A percentile compares a stretch with the other conserved stretches of the same genome.
phyloP scores from a whole-genome alignment of 257 asterid species.

The Fraxinus quadrangulata region DNA sequence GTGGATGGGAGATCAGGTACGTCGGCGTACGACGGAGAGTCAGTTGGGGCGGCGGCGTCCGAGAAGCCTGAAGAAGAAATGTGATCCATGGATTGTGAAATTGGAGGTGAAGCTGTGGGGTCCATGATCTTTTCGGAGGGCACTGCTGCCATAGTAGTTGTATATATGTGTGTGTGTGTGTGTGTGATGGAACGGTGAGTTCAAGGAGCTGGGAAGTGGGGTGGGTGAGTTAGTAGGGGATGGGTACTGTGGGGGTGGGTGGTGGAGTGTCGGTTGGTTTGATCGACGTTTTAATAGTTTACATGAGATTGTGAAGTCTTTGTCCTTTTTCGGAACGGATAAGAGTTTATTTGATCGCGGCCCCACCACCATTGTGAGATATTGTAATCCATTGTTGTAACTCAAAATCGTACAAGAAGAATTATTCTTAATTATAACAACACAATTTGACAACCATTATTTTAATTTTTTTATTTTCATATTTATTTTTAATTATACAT shows the following conservation, averaged over 20 bases:
- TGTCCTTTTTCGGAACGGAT: too few species aligned
- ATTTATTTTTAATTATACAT: too few species aligned
- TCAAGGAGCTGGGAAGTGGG: background rate
- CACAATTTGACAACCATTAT: too few species aligned
- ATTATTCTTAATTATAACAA: too few species aligned
- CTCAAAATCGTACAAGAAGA: too few species aligned
- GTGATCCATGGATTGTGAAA: conserved; percentile 51
- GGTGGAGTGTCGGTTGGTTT: conserved; percentile 38
- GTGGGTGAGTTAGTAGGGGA: too few species aligned
- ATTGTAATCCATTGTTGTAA: too few species aligned
- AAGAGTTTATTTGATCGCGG: too few species aligned
- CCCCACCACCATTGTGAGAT: too few species aligned
- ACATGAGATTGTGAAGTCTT: too few species aligned
- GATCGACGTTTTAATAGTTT: conserved; percentile 30
- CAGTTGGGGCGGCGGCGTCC: conserved; percentile 34
- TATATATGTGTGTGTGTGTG: background rate
- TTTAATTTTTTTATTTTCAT: too few species aligned
- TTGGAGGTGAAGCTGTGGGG: conserved; percentile 52
- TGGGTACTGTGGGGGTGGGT: background rate
- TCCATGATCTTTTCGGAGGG: conserved; percentile 56
- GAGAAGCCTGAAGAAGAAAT: conserved; percentile 41
- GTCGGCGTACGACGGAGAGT: conserved; percentile 32
- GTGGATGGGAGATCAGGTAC: conserved; percentile 46
- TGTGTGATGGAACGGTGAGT: conserved; percentile 19
- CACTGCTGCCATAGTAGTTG: conserved; percentile 53